Percentiles rank a stretch among this genome's conserved stretches.
Conservation (phyloP, 169 alveolate genomes). For the Plasmodium cynomolgi region DNA sequence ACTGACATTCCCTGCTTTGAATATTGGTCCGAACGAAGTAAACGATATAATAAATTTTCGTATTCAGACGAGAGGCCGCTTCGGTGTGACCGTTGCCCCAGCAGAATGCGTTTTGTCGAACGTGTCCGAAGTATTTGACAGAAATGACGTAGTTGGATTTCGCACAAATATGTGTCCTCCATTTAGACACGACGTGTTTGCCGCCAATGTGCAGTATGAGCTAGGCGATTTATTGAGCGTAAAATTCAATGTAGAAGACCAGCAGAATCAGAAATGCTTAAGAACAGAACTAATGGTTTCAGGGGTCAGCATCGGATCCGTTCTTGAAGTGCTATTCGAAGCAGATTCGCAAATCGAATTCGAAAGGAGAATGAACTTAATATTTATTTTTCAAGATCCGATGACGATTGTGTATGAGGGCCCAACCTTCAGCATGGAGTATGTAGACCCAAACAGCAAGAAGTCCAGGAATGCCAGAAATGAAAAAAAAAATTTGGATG, state of each 20-base stretch:
- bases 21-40: constrained; percentile 76
- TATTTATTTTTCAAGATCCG: constrained; percentile 90
- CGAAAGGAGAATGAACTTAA: constrained; percentile 89
- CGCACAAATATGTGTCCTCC: constrained; percentile 84
- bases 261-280: constrained; percentile 88
- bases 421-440: constrained; percentile 84
- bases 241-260: constrained; percentile 85
- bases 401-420: constrained; percentile 86
- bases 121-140: constrained; percentile 89
- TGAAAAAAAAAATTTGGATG: constrained; percentile 14
- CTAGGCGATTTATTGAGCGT: constrained; percentile 87
- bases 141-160: constrained; percentile 94
- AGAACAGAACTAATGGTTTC: constrained; percentile 91
- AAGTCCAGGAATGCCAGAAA: constrained; percentile 20
- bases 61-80: constrained; percentile 88
- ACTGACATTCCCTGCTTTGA: constrained; percentile 86
- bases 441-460: constrained; percentile 73
- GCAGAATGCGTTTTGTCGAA: constrained; percentile 90
- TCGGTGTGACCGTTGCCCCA: constrained; percentile 95
- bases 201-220: constrained; percentile 87
- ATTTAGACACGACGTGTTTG: constrained; percentile 85
- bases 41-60: constrained; percentile 85
- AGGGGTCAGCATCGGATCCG: constrained; percentile 93
- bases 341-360: constrained; percentile 89
- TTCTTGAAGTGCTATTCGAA: constrained; percentile 91